These are phyloP conservation scores for Posidonia australis DNA, from an alignment of 106 monocot genomes.

Conservation along the genomic window DNA sequence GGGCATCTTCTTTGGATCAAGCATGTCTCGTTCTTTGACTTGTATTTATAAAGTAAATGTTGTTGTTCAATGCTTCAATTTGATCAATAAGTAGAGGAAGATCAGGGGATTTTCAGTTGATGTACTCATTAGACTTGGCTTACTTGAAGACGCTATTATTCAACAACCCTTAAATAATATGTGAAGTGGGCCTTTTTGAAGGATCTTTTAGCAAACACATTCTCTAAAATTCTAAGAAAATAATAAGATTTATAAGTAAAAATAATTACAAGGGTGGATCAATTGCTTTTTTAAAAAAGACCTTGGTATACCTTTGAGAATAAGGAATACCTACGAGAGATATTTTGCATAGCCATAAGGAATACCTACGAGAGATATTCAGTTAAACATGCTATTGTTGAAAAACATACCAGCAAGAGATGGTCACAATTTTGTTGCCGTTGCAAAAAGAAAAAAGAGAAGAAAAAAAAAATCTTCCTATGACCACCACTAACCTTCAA, in stretches of 20 bases:
- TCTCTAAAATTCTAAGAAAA: too few relatives aligned
- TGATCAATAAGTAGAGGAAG: constrained; percentile 70
- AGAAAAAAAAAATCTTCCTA: too few relatives aligned
- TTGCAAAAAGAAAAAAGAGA: too few relatives aligned
- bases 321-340: constrained; percentile 74
- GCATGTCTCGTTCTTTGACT: constrained; percentile 68
- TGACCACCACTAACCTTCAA: too few relatives aligned
- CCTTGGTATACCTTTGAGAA: constrained; percentile 69
- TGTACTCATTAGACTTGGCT: constrained; percentile 68
- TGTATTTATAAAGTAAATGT: constrained; percentile 20
- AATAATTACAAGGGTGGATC: background rate
- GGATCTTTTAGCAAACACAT: constrained; percentile 94
- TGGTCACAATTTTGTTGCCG: too few relatives aligned
- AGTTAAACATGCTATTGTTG: too few relatives aligned
- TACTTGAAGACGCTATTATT: constrained; percentile 85
- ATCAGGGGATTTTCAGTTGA: constrained; percentile 49
- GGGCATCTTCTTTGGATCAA: constrained; percentile 31
- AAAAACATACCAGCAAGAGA: too few relatives aligned
- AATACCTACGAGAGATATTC: constrained; percentile 49
- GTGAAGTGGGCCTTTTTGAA: constrained; percentile 66
- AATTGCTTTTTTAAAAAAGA: constrained; percentile 13
- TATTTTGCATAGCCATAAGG: constrained; percentile 82
- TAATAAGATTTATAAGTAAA: constrained; percentile 4
- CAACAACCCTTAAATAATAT: constrained; percentile 61
- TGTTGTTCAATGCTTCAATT: constrained; percentile 49